phyloP scores from a whole-genome alignment of 129 eudicot species.

The Centaurea solstitialis region DNA sequence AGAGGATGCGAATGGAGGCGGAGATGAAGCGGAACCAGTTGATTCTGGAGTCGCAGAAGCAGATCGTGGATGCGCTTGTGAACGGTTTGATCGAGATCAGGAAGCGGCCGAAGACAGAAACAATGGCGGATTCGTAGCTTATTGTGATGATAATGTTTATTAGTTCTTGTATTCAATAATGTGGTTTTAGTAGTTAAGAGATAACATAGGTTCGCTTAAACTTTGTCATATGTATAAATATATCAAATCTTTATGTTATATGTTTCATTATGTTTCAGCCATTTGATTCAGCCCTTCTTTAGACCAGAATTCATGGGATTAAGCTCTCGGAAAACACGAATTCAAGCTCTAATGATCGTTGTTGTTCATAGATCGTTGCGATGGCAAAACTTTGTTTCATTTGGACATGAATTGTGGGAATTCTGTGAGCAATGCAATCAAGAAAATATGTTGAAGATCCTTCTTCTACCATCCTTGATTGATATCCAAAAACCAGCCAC shows the following conservation, averaged over 20 bases:
- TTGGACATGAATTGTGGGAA: not conserved
- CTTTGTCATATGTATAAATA: conserved; percentile 22
- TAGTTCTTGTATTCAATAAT: conserved; percentile 29
- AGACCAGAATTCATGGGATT: not conserved
- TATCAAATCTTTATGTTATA: not conserved
- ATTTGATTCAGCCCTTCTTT: not conserved
- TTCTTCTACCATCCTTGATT: not conserved
- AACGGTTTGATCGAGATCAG: conserved; percentile 61
- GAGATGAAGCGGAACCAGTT: conserved; percentile 84
- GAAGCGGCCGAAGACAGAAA: conserved; percentile 28
- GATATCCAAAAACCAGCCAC: no score
- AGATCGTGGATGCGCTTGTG: conserved; percentile 73
- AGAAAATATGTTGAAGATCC: not conserved
- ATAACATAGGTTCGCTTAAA: conserved; percentile 19
- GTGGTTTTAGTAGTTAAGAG: conserved; percentile 26
- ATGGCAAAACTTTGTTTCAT: not conserved
- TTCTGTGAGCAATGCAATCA: not conserved
- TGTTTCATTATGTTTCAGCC: no score
- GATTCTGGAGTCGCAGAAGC: conserved; percentile 74
- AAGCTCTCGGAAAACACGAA: not conserved
- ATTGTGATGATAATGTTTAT: not conserved
- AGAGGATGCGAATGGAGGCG: conserved; percentile 70
- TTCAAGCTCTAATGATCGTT: not conserved
- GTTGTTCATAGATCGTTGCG: not conserved
- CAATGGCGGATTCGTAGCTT: conserved; percentile 24